Evolutionary conservation across 805 yeast species (phyloP).

Genomic region (Schizosaccharomyces cryophilus): DNA sequence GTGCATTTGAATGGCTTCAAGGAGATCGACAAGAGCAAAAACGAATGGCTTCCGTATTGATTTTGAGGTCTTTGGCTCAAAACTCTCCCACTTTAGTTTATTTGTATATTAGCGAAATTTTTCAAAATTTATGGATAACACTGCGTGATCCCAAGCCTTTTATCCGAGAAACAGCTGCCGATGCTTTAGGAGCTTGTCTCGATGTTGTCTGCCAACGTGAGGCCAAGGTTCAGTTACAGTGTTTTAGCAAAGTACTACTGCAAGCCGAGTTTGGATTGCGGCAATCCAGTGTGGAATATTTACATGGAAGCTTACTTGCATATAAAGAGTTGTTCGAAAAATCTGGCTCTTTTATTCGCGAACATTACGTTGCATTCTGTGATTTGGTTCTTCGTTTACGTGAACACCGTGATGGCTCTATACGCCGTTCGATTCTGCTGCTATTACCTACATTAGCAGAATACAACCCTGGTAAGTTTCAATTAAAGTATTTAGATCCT

Average conservation of each 20-base stretch:
- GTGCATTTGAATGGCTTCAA: constrained; percentile 75
- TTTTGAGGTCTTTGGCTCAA: constrained; percentile 58
- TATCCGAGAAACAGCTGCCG: constrained; percentile 65
- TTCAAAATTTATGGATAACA: constrained; percentile 71
- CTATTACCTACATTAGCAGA: constrained; percentile 64
- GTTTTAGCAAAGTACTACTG: constrained; percentile 48
- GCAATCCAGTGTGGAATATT: constrained; percentile 30
- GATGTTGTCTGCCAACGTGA: constrained; percentile 63
- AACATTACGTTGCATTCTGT: constrained; percentile 52
- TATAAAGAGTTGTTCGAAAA: constrained; percentile 52
- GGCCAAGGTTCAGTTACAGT: constrained; percentile 36
- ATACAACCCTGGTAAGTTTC: constrained; percentile 50
- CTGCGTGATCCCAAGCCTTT: constrained; percentile 51
- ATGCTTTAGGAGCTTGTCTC: constrained; percentile 52
- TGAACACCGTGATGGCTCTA: constrained; percentile 49
- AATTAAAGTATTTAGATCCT: constrained; percentile 55
- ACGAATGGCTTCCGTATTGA: constrained; percentile 16
- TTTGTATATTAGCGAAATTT: constrained; percentile 49
- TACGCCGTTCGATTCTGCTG: constrained; percentile 63
- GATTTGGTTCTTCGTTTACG: constrained; percentile 47
- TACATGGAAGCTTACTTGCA: constrained; percentile 72
- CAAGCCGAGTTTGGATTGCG: constrained; percentile 38
- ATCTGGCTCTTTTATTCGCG: constrained; percentile 49
- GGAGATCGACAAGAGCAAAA: constrained; percentile 34
- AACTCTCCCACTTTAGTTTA: constrained; percentile 68